Base-by-base conservation (phyloP, 176 grass and related monocot genomes). In the Coix lacrymajobi region DNA sequence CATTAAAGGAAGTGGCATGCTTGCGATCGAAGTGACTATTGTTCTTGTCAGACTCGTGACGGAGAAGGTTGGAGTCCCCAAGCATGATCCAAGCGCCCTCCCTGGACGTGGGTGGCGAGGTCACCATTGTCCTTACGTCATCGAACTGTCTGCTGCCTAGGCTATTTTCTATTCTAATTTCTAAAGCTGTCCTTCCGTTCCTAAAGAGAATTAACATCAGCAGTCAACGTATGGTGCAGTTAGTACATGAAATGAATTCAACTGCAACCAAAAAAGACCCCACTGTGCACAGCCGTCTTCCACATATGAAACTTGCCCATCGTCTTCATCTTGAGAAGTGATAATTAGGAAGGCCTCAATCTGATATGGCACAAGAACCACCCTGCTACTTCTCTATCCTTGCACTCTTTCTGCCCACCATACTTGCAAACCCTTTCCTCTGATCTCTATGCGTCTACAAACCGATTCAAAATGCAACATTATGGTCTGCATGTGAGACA, bases 361-460 rank as follows among this genome's bases (percentile, higher is more conserved):
- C 45, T 57, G 78, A 81, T 24, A 70, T 46, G 60, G 48, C 79
- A 71, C 19, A 62, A 51, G 6, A 66, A 86, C 33, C 44, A 78
- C 17, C 46, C 24, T 13, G 38, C 80, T 81, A 81, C 51, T 83
- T 79, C 40, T 20, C 84, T n/a, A 49, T 73, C 84, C 75, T 87
- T 7, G 38, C 39, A 19, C 29, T 63, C 52, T 44, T 83, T 28
- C 69, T 10, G 6, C 10, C 16, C 5, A 86, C 16, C 5, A 86
- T 73, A 12, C 41, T 79, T 49, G n/a, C 52, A 83, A 89, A 83
- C 38, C 3, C 8, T 69, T 70, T 89, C 79, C 86, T 62, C 2
- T 86, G 73, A 45, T 85, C 86, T 8, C 20, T 14, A 54, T 92
- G 90, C 29, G 24, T 63, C 90, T 92, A 67, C 73, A 89, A 33